A percentile compares a stretch with the other conserved stretches of the same genome.
Evolutionary conservation across 352 stramenopile genomes (phyloP).

Genomic region (Globisporangium takayamanum): DNA sequence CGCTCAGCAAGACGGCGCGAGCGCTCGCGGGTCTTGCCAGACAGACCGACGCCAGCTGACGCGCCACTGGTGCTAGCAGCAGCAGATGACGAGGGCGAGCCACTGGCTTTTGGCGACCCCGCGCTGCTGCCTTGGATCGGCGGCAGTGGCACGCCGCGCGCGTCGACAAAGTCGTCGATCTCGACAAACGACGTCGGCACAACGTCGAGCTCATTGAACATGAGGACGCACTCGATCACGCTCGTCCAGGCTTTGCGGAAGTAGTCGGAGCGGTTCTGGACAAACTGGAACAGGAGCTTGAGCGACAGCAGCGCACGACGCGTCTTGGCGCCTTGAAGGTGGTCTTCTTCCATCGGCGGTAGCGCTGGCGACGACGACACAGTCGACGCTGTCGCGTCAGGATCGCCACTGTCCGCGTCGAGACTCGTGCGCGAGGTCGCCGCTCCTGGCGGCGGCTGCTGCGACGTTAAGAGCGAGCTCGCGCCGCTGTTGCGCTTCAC

Average conservation of each 20-base stretch:
- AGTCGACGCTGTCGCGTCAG: conserved; percentile 1
- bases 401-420: not conserved
- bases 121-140: conserved; percentile 45
- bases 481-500: conserved; percentile 16
- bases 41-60: conserved; percentile 39
- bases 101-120: conserved; percentile 14
- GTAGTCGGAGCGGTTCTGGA: conserved; percentile 69
- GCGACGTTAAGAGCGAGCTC: too few species aligned
- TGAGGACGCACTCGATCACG: conserved; percentile 79
- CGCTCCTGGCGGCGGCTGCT: not conserved
- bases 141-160: conserved; percentile 67
- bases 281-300: conserved; percentile 81
- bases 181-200: conserved; percentile 82
- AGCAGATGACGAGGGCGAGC: conserved; percentile 18
- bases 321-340: conserved; percentile 62
- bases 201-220: conserved; percentile 86
- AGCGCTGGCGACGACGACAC: conserved; percentile 1
- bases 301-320: conserved; percentile 67
- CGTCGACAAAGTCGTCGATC: conserved; percentile 87
- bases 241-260: conserved; percentile 78
- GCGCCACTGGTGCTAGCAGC: conserved; percentile 1
- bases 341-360: conserved; percentile 47
- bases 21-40: conserved; percentile 70
- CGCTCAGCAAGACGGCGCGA: conserved; percentile 73
- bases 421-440: conserved; percentile 7